Conservation (phyloP, 1,139 yeast species). For the Diutina scorzettiae region DNA sequence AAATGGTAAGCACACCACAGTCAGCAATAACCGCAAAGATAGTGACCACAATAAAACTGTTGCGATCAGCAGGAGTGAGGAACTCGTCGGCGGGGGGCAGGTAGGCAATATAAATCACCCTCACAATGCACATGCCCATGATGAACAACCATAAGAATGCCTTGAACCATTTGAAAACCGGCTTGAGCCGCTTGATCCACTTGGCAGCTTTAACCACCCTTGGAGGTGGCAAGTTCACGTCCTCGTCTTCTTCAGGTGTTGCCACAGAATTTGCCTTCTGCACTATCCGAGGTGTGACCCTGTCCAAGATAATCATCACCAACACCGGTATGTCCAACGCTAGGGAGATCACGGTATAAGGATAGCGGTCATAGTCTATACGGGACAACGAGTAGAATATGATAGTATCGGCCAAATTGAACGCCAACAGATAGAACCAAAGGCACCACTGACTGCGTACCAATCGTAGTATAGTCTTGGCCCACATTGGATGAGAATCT, state of each 20-base stretch:
- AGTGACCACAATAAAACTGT: slow-evolving; percentile 1
- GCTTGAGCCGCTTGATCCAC: not conserved
- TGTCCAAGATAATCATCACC: not conserved
- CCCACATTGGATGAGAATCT: no score
- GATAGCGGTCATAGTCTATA: not conserved
- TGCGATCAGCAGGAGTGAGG: not conserved
- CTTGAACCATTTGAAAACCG: not conserved
- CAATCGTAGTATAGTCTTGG: not conserved
- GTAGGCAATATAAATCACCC: slow-evolving; percentile 1
- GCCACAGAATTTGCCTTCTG: not conserved
- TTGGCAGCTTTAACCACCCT: not conserved
- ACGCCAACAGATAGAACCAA: slow-evolving; percentile 5
- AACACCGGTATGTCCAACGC: not conserved
- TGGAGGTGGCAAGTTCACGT: not conserved
- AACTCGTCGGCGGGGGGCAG: slow-evolving; percentile 3
- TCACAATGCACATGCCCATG: slow-evolving; percentile 3
- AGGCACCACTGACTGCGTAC: not conserved
- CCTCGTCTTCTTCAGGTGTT: not conserved
- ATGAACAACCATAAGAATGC: slow-evolving; percentile 1
- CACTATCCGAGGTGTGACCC: not conserved
- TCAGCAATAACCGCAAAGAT: not conserved
- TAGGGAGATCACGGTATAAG: not conserved
- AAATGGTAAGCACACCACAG: slow-evolving; percentile 4
- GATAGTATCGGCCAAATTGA: not conserved
- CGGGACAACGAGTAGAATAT: not conserved